These are phyloP conservation scores for Dryas alaskensis DNA, from an alignment of 306 rosid genomes.

Conservation along the genomic window DNA sequence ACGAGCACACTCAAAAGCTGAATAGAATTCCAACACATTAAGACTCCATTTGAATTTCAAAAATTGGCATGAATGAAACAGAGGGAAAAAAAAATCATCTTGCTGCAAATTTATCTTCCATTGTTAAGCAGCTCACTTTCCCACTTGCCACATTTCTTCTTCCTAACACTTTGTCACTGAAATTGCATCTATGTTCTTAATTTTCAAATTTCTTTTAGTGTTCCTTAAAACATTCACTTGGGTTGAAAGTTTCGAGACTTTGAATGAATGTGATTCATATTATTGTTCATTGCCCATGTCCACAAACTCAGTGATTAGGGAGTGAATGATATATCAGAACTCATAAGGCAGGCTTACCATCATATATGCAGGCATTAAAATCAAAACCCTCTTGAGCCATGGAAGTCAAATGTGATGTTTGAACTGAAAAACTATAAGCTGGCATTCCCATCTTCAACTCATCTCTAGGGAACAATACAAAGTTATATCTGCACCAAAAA, in stretches of 20 bases:
- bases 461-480: conserved; percentile 80
- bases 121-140: neutral
- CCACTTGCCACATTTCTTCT: too few relatives aligned
- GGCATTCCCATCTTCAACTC: conserved; percentile 83
- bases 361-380: conserved; percentile 75
- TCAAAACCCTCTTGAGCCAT: conserved; percentile 83
- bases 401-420: conserved; percentile 57
- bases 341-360: conserved; percentile 48
- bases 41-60: neutral
- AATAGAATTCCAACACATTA: too few relatives aligned
- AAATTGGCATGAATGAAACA: neutral
- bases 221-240: neutral
- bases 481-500: conserved; percentile 67
- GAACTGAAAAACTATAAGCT: conserved; percentile 74
- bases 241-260: neutral
- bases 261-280: neutral
- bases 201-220: neutral
- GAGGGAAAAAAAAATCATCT: neutral
- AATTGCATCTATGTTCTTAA: neutral
- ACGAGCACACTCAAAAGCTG: neutral
- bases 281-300: too few relatives aligned
- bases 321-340: neutral
- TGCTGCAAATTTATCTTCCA: neutral
- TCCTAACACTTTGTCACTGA: too few relatives aligned
- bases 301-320: neutral